Base-by-base conservation (phyloP, 768 basidiomycete genomes). In the Leucosporidium creatinivorum region DNA sequence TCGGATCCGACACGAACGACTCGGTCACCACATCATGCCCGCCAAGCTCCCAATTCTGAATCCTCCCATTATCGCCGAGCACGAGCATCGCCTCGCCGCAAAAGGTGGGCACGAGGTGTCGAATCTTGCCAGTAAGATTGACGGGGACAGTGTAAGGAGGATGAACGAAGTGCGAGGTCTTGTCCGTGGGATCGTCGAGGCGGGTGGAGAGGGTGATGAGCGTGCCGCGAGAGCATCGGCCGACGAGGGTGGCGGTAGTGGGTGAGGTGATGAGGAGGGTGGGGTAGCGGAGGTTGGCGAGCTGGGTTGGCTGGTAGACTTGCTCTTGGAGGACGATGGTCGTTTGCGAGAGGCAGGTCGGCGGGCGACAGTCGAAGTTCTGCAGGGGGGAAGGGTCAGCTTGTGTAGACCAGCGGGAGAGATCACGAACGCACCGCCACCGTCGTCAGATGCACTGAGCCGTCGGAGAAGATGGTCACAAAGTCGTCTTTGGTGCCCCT, bases 341-440 rank as follows among this genome's bases (percentile, higher is more conserved):
- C 12, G 54, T 21, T 23, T 73, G 72, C 17, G 61, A 26, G 36
- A 74, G 61, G 51, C 70, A 74, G 17, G 73, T 70, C 4, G 73
- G 73, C 9, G 73, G 73, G 19, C 71, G 65, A 21, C 62, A 59
- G 58, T 72, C 69, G 39, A 73, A 58, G 33, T 73, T 70, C 70
- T 73, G 61, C 25, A n/a, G 26, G 6, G 2, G 9, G 10, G 6
- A 6, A 47, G 3, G 23, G 33, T 31, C 23, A 44, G n/a, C 6
- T 15, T 30, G 3, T 18, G 21, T 5, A 19, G 17, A 26, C 4
- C 30, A 3, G 33, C 33, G 12, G 44, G 36, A 19, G 1, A 4
- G 18, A 21, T n/a, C n/a, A 19, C 9, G 28, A 61, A 15, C 62
- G 4, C n/a, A 74, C 73, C 39, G 68, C 58, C 1, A 75, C 61